These are phyloP conservation scores for Fusarium xyrophilum DNA, from an alignment of 2,329 filamentous ascomycete species.

Conservation along the genomic window DNA sequence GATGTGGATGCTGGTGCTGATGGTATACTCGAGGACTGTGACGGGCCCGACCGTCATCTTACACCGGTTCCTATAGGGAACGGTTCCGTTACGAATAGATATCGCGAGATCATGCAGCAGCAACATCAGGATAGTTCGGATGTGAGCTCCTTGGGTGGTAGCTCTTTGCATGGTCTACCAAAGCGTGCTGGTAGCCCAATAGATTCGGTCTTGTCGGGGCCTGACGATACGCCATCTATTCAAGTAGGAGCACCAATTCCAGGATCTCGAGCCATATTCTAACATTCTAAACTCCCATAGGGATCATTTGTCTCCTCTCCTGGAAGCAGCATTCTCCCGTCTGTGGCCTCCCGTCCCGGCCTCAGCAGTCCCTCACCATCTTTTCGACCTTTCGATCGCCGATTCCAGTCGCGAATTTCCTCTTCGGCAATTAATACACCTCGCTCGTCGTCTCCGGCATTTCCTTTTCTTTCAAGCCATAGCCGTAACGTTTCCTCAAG, in stretches of 20 bases:
- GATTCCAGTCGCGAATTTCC: constrained; percentile 86
- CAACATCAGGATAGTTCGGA: constrained; percentile 57
- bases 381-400: constrained; percentile 90
- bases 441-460: constrained; percentile 77
- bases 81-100: constrained; percentile 49
- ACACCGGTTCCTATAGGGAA: constrained; percentile 35
- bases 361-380: constrained; percentile 77
- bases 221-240: constrained; percentile 84
- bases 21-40: constrained; percentile 27
- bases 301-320: constrained; percentile 70
- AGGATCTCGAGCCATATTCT: constrained; percentile 19
- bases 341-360: constrained; percentile 70
- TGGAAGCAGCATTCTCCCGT: constrained; percentile 76
- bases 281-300: constrained; percentile 52
- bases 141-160: constrained; percentile 59
- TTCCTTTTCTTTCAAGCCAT: constrained; percentile 75
- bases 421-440: constrained; percentile 64
- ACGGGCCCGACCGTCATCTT: constrained; percentile 23
- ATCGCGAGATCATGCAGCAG: constrained; percentile 54
- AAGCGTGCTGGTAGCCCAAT: constrained; percentile 70
- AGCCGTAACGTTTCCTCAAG: constrained; percentile 82
- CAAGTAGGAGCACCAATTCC: constrained; percentile 62
- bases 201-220: constrained; percentile 73
- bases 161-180: constrained; percentile 56
- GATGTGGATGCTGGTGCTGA: constrained; percentile 19